Evolutionary conservation across 139 green algal genomes (phyloP), one percentile per base, ranked within the genome.

Genomic region (Chlorella sp.): DNA sequence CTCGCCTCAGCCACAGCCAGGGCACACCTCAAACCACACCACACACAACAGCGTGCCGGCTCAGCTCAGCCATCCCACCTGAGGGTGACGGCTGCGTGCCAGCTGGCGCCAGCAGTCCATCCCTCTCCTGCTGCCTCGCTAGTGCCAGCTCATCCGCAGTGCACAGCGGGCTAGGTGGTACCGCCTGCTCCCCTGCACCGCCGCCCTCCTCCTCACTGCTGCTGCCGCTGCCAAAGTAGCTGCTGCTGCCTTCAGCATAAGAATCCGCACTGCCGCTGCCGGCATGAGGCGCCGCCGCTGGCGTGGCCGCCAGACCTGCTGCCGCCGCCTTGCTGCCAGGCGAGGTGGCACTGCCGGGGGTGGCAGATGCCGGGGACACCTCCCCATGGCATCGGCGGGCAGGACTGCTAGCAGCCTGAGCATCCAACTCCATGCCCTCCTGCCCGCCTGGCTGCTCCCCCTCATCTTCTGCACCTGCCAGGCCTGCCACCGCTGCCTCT

Each of bases 91-190:
- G 48, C 75, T 83, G 77, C 77, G 39, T 61, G 37, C 24, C 40
- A 26, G 18, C 32, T 53, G 16, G 12, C 9, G 19, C 11, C 83
- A 87, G 83, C 61, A 87, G 61, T 2, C 19, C 82, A n/a, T 66
- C 82, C 60, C 36, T 21, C 60, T 86, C 57, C 82, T 77, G 3
- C 82, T 86, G 48, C 53, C 81, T 26, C n/a, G 82, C 82, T n/a
- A 66, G 14, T 3, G 60, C 82, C 82, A 86, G 61, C 83, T 64
- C 64, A 40, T 78, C 64, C 34, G 61, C 61, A 0, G 83, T 87
- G 61, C 83, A 61, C 83, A 87, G 64, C 36, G 83, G 83, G 61
- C 61, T 87, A 36, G 83, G 61, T 3, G 84, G 84, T 39, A 88
- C 84, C 11, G 36, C 68, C 30, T 68, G 11, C 79, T 15, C 48